phyloP scores from a whole-genome alignment of 2,329 filamentous ascomycete species.

The Aspergillus novofumigatus region DNA sequence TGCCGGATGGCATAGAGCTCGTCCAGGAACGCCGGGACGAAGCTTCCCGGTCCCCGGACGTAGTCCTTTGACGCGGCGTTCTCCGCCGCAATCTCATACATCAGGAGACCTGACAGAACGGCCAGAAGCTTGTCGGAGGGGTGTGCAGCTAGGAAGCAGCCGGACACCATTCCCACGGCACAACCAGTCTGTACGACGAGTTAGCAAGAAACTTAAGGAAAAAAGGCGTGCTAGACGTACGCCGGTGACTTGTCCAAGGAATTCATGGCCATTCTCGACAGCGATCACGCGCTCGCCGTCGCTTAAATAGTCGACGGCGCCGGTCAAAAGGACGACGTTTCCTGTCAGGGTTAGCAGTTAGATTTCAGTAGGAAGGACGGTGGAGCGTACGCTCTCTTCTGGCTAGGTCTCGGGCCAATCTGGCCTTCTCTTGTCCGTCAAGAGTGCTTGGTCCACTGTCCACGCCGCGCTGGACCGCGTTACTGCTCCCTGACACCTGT shows the following conservation, averaged over 20 bases:
- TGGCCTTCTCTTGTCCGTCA: conserved; percentile 52
- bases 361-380: not conserved
- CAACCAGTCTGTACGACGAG: conserved; percentile 60
- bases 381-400: conserved; percentile 50
- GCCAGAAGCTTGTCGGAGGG: conserved; percentile 65
- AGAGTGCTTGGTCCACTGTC: conserved; percentile 64
- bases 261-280: conserved; percentile 71
- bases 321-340: conserved; percentile 78
- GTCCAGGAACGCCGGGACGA: conserved; percentile 81
- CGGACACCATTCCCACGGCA: conserved; percentile 75
- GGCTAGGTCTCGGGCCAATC: conserved; percentile 64
- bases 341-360: conserved; percentile 17
- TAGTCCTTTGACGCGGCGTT: conserved; percentile 53
- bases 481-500: conserved; percentile 60
- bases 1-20: conserved; percentile 51
- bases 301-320: conserved; percentile 69
- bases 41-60: conserved; percentile 77
- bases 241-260: conserved; percentile 44
- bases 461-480: conserved; percentile 71
- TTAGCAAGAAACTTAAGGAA: not conserved
- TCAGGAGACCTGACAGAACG: conserved; percentile 66
- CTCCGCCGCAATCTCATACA: conserved; percentile 77
- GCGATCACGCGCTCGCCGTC: conserved; percentile 66
- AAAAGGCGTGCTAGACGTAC: too few species aligned
- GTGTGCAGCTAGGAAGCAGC: conserved; percentile 66